Evolutionary conservation across 768 basidiomycete species (phyloP), one percentile per base, ranked within the genome.

Genomic region (Dacryopinax spathularia): DNA sequence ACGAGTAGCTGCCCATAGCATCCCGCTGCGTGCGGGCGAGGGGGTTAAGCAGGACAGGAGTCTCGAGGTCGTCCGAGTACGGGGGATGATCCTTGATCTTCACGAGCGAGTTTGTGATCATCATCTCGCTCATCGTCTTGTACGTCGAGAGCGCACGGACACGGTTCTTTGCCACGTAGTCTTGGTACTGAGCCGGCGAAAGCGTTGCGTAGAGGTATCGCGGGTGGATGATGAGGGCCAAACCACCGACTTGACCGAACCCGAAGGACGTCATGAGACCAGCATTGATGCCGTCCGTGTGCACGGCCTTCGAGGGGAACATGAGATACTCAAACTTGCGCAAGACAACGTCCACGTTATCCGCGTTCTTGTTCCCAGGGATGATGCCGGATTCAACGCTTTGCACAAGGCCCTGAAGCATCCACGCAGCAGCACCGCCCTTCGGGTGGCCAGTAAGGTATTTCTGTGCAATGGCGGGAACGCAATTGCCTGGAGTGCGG

Each of bases 391-490:
- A 84, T 66, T 79, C 80, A 66, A 99, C 81, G 12, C 85, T 84
- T 73, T 99, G 93, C 62, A 92, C 75, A 63, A 98, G 80, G 68
- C 96, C 96, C 69, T 85, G 87, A 81, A 96, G 84, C 76, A 93
- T 91, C 95, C 93, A 97, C 1, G 93, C 89, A 62, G 95, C 95
- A n/a, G 96, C 91, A 65, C 95, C 96, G 74, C 96, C 96, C 80
- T 99, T 99, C 12, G 95, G 87, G 73, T 99, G 95, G 65, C 96
- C 96, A 33, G 95, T 87, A 60, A 99, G 80, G 73, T 88, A 91
- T 82, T 99, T 99, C 75, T 98, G 96, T 1, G 96, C 92, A 74
- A 98, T 88, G 70, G 96, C 85, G 3, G 96, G 96, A 56, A 95
- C 86, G n/a, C 94, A 93, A 73, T 98, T 98, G 62, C 96, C 95